phyloP scores from a whole-genome alignment of 768 basidiomycete species.

The Trametes sanguinea region DNA sequence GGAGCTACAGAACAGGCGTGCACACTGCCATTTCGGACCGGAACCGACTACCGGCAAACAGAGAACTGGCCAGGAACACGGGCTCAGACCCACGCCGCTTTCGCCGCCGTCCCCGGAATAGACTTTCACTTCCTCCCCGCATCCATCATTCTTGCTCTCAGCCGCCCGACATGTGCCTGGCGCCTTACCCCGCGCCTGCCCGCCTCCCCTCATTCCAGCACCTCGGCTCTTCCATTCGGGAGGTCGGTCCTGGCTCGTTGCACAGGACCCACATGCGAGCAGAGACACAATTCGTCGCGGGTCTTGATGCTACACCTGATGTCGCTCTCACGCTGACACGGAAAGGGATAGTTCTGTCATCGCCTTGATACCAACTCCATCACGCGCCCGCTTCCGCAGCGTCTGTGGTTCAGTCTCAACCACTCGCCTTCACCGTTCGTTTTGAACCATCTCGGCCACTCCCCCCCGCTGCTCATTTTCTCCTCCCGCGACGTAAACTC shows the following conservation, averaged over 20 bases:
- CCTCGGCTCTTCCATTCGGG: neutral
- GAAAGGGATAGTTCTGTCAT: slow-evolving; percentile 8
- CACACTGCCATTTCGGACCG: neutral
- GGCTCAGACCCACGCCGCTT: neutral
- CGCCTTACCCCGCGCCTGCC: neutral
- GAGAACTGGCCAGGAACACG: neutral
- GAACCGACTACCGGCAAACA: neutral
- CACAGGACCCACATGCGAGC: neutral
- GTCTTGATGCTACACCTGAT: neutral
- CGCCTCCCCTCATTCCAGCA: too few relatives aligned
- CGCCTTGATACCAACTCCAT: neutral
- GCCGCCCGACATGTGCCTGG: neutral
- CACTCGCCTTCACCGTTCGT: neutral
- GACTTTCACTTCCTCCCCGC: neutral
- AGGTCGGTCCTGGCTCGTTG: neutral
- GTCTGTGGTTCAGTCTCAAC: neutral
- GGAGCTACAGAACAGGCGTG: neutral
- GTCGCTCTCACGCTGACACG: slow-evolving; percentile 4
- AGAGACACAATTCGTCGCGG: neutral
- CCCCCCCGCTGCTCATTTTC: neutral
- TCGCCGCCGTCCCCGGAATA: neutral
- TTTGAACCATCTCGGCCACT: neutral
- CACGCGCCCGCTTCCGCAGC: neutral
- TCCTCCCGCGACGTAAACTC: neutral
- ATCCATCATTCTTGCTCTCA: too few relatives aligned